Evolutionary conservation across 305 asterid genomes (phyloP), one percentile per base, ranked within the genome.

Genomic region (Salvia sclarea): DNA sequence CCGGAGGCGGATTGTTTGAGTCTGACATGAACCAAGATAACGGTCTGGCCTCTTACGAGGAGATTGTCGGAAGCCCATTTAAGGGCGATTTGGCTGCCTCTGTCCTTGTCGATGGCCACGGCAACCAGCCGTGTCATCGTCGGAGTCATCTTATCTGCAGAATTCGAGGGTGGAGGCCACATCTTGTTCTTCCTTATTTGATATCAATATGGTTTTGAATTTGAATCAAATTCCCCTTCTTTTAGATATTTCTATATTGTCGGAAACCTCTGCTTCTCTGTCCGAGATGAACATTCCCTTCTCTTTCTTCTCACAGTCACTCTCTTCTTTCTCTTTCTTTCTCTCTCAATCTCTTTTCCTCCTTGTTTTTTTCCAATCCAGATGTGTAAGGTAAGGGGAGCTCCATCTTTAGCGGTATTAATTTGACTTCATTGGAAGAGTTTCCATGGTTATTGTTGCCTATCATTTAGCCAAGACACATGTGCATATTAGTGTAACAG

Each of bases 51-150:
- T 74, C 62, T 82, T 6, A 22, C 40, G 54, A 88, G 80, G 64
- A 88, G 78, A 70, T 84, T 86, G 33, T 88, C 92, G 60, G 85
- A 71, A 18, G 90, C 83, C 95, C 95, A 88, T 76, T 84, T 88
- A 17, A 88, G 72, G 58, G 92, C 90, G 43, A 67, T 47, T 56
- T 84, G 95, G 85, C 95, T 86, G 59, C 85, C 77, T 72, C 84
- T 85, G 62, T 88, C 95, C 67, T 59, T 82, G 73, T 88, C 95
- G 49, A 88, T 82, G 0, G 95, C 92, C 79, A 88, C 92, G 0
- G 90, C 95, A 38, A 88, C 82, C 86, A 88, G 71, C 54, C 85
- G 81, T 12, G 77, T 53, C 75, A 68, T 75, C 30, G 75, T 75
- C 30, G 75, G 73, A 38, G 76, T 47, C 79, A 61, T 56, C 70